Evolutionary conservation across 2,329 filamentous ascomycete genomes (phyloP).

Genomic region (Colletotrichum chlorophyti): DNA sequence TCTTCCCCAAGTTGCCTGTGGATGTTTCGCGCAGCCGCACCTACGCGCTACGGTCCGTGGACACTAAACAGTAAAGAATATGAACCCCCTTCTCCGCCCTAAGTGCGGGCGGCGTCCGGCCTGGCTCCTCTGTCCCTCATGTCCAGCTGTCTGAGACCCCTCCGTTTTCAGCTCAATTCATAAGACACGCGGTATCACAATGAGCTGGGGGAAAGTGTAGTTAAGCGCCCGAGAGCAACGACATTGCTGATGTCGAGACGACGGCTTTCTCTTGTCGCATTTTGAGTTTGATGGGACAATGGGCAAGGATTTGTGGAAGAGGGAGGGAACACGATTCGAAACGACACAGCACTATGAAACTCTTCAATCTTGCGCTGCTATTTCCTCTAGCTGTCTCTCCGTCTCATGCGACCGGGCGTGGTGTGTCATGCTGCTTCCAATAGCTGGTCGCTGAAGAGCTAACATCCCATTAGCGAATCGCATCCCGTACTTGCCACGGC

Average conservation of each 20-base stretch:
- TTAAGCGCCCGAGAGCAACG: neutral
- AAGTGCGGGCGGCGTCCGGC: neutral
- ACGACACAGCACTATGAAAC: neutral
- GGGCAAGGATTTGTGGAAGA: slow-evolving; percentile 2
- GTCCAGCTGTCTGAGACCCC: neutral
- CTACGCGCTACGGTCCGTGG: neutral
- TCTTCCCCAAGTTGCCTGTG: neutral
- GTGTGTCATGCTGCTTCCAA: neutral
- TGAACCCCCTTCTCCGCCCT: slow-evolving; percentile 2
- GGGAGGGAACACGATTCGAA: neutral
- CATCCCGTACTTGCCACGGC: neutral
- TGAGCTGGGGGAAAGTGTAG: neutral
- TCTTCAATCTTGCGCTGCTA: neutral
- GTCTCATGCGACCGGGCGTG: neutral
- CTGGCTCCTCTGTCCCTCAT: neutral
- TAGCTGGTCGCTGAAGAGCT: neutral
- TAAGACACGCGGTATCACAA: neutral
- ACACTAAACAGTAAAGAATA: slow-evolving; percentile 7
- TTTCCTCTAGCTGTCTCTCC: neutral
- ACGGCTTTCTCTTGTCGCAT: neutral
- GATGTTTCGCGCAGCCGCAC: neutral
- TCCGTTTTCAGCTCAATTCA: neutral
- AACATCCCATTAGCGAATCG: neutral
- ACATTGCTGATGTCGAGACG: neutral
- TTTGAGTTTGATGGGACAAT: neutral